Base-by-base conservation (phyloP, 2,329 filamentous ascomycete species). In the Stagonosporopsis rhizophila region DNA sequence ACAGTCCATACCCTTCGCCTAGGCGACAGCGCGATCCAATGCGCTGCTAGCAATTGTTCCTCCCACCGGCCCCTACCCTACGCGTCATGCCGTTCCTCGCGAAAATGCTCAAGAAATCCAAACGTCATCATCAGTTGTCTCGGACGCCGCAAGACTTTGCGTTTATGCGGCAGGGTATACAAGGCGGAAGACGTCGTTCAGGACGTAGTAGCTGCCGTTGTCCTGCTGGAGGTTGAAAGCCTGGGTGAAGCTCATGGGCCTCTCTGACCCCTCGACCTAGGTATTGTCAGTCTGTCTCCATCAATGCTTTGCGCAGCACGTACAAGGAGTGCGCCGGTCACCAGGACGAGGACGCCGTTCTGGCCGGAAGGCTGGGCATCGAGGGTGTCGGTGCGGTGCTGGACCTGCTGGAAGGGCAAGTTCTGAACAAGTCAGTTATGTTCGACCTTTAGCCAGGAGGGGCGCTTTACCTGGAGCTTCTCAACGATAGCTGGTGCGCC, bases 141-240 rank as follows among this genome's bases (percentile, higher is more conserved):
- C 48, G 25, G 38, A 34, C 51, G 32, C 46, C 44, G 32, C 51
- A 44, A 27, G 38, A 28, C 35, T 47, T 37, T 40, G 37, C 28
- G 45, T 54, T 61, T 75, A 77, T 57, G 72, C 68, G 56, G 74
- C 79, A 41, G 79, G 76, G 79, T 90, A 94, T 67, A 96, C 85
- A 60, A 98, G 86, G 80, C 91, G 91, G 87, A 98, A 98, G 76
- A 98, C 81, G 78, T 98, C 94, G 83, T 98, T 97, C 82, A 88
- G 89, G 75, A 98, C 90, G 77, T 86, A 97, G 79, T 83, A 87
- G 68, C 87, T 89, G 46, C 71, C 65, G 52, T 92, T 89, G 53
- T 93, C 90, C 59, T 87, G 88, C 64, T 87, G 78, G 61, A 98
- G 88, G 78, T 96, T 90, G 85, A 98, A 98, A 53, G 85, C 81